Conservation (phyloP, 805 yeast genomes). For the Zygosaccharomyces gambellarensis region DNA sequence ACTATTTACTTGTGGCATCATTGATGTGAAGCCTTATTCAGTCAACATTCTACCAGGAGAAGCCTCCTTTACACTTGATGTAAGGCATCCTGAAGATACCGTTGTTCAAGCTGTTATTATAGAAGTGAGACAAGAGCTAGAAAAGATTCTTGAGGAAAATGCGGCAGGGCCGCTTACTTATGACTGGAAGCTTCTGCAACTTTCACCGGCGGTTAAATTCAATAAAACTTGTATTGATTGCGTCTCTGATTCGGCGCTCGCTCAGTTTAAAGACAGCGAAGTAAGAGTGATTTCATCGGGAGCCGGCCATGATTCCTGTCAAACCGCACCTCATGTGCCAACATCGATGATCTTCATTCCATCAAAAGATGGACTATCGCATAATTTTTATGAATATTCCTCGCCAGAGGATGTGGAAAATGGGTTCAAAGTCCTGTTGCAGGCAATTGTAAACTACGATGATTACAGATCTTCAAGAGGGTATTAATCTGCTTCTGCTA, state of each 20-base stretch:
- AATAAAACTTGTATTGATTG: constrained; percentile 47
- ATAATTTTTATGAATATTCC: constrained; percentile 62
- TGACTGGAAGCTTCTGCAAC: constrained; percentile 42
- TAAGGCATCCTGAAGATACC: constrained; percentile 51
- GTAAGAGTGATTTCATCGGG: constrained; percentile 53
- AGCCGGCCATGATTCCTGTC: constrained; percentile 72
- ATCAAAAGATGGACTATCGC: constrained; percentile 59
- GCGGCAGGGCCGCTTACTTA: constrained; percentile 35
- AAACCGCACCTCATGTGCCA: constrained; percentile 51
- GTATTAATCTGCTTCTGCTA: neutral
- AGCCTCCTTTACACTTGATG: constrained; percentile 56
- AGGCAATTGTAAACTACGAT: constrained; percentile 44
- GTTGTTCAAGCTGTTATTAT: constrained; percentile 35
- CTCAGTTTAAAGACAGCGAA: constrained; percentile 43
- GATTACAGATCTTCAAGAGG: constrained; percentile 23
- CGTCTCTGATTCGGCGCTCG: constrained; percentile 49
- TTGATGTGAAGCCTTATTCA: constrained; percentile 53
- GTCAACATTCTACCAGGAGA: constrained; percentile 65
- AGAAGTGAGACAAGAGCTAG: constrained; percentile 39
- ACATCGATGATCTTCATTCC: constrained; percentile 75
- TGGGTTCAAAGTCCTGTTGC: constrained; percentile 54
- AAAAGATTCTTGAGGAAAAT: constrained; percentile 33
- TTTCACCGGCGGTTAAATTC: constrained; percentile 55
- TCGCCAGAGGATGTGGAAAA: constrained; percentile 59
- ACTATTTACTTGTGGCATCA: constrained; percentile 53